phyloP scores from a whole-genome alignment of 495 filamentous ascomycete species.

The Bacidia rubella region DNA sequence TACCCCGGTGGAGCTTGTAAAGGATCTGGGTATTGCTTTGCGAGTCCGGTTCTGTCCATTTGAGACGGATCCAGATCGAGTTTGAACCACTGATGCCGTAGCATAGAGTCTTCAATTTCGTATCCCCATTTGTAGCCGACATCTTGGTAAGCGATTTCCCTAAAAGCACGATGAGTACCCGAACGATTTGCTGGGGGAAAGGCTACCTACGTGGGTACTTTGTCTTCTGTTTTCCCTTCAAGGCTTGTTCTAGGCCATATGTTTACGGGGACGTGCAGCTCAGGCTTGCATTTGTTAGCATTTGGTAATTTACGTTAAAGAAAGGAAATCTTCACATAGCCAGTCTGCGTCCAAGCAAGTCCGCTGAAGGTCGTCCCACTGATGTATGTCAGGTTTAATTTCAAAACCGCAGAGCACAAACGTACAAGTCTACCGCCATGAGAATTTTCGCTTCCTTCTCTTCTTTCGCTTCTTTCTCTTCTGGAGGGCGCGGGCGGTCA shows the following conservation, averaged over 20 bases:
- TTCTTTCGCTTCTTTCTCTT: neutral
- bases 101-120: constrained; percentile 27
- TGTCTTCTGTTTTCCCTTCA: constrained; percentile 25
- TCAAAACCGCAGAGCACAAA: neutral
- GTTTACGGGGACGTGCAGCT: constrained; percentile 16
- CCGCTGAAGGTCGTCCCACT: constrained; percentile 38
- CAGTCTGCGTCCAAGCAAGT: constrained; percentile 32
- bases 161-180: neutral
- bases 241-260: constrained; percentile 18
- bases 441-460: constrained; percentile 15
- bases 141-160: constrained; percentile 26
- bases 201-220: constrained; percentile 23
- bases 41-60: neutral
- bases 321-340: constrained; percentile 15
- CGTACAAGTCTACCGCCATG: constrained; percentile 16
- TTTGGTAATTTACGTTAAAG: neutral
- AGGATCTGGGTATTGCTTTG: constrained; percentile 7
- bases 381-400: constrained; percentile 18
- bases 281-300: constrained; percentile 17
- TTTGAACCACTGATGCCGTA: constrained; percentile 42
- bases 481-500: neutral
- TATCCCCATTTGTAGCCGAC: constrained; percentile 36
- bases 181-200: no score
- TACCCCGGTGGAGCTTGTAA: constrained; percentile 19
- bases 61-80: constrained; percentile 27